Evolutionary conservation across 2,329 filamentous ascomycete species (phyloP), one percentile per base, ranked within the genome.

Genomic region (Beauveria bassiana): DNA sequence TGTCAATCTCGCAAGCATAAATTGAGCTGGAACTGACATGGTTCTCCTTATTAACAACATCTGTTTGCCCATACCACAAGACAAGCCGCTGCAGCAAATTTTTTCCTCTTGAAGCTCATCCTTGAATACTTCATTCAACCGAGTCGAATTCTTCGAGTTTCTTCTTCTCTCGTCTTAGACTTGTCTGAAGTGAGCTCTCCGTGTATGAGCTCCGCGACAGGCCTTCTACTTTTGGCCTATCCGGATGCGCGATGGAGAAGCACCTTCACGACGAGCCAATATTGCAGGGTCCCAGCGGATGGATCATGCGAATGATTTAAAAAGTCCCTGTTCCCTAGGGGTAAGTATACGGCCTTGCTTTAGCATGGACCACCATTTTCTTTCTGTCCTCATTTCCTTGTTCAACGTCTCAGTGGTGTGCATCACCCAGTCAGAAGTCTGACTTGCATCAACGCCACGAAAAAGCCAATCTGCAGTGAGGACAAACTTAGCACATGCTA

Each of bases 401-500:
- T 20, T 18, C n/a, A 34, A 43, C 16, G 12, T 55, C 28, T 1
- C n/a, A 3, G 8, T 16, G 31, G 7, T 16, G 12, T 45, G 40
- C 42, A 38, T 5, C 12, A 9, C 12, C 16, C 5, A 16, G 40
- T 46, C 58, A 53, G 47, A 52, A 60, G 40, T 53, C 58, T 52
- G 58, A 8, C 40, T 31, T n/a, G 6, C 26, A 16, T 47, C 18
- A 26, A 45, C n/a, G 40, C 14, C 31, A 24, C 7, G 24, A 20
- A 38, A 31, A 24, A 34, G 18, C n/a, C 46, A 38, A 45, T 49
- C 61, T 62, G 61, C 61, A 40, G 61, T 62, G 61, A 62, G 53
- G 61, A 62, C 46, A 59, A 52, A 3, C 26, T 22, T 50, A 54
- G 43, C 61, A 59, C 43, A 60, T 31, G 43, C 54, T 49, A 46